Percentiles rank a stretch among this genome's conserved stretches.
These are phyloP conservation scores for Penicillium sp. DNA, from an alignment of 2,329 filamentous ascomycete species.

Conservation along the genomic window DNA sequence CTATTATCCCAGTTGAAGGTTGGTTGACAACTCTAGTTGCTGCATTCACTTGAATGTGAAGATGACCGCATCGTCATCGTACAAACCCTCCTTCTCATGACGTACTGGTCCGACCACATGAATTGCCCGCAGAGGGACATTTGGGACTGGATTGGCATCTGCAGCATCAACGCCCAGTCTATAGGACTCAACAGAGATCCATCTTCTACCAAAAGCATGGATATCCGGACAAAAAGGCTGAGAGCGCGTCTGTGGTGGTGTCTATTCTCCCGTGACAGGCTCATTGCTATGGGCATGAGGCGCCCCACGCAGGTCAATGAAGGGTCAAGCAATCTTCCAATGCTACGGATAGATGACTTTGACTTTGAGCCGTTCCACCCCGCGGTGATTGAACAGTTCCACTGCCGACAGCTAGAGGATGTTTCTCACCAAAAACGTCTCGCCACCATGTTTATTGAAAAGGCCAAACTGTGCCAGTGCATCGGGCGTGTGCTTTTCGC, in stretches of 20 bases:
- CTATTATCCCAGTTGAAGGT: not conserved
- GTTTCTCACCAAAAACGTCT: constrained; percentile 73
- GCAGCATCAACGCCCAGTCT: constrained; percentile 31
- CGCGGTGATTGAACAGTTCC: constrained; percentile 67
- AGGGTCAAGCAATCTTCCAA: constrained; percentile 88
- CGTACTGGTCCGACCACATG: constrained; percentile 91
- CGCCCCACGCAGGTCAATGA: constrained; percentile 87
- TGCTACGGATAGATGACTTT: constrained; percentile 80
- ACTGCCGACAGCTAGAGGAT: constrained; percentile 72
- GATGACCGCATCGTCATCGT: constrained; percentile 82
- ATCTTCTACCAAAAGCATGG: constrained; percentile 20
- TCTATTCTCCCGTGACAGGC: constrained; percentile 86
- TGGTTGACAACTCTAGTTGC: constrained; percentile 57
- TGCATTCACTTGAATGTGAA: constrained; percentile 93
- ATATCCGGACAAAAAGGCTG: constrained; percentile 54
- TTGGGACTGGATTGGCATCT: constrained; percentile 33
- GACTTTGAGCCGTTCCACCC: constrained; percentile 71
- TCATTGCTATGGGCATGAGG: constrained; percentile 87
- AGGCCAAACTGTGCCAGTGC: constrained; percentile 82
- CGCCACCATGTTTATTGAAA: constrained; percentile 84
- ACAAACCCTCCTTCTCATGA: constrained; percentile 84
- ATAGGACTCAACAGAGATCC: constrained; percentile 30
- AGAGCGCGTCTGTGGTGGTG: constrained; percentile 96
- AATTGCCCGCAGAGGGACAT: constrained; percentile 80
- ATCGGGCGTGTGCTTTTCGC: constrained; percentile 84